Evolutionary conservation across 1,284 basidiomycete species (phyloP), one percentile per base, ranked within the genome.

Genomic region (Psilocybe mexicana): DNA sequence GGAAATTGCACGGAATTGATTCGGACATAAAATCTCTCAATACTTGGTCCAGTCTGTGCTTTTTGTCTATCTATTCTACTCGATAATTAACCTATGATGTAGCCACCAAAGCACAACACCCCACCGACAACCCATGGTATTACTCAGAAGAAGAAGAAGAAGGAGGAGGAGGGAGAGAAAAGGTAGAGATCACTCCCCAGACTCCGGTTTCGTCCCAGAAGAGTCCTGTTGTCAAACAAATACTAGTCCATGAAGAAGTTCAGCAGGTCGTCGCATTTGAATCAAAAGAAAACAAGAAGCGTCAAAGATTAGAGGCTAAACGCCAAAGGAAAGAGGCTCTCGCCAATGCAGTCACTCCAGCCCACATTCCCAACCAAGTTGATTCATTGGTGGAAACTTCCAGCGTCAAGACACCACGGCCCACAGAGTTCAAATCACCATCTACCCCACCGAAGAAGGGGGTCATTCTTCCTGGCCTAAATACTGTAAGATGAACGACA

Each of bases 11-110:
- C n/a, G 63, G 61, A 25, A 25, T 54, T 6, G 52, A 59, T 25
- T 35, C 48, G 23, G 44, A 53, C 10, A 46, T 45, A n/a, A 61
- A 57, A 35, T 52, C 12, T 6, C 35, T 67, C n/a, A 64, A 65
- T 48, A 65, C 65, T 38, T 64, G 64, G 62, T 40, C 38, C 40
- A 24, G 65, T 67, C 46, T 7, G 52, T 58, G 28, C 38, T 18
- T 12, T 33, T 49, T 11, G 11, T 18, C 23, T 30, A 18, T 18
- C 18, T n/a, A n/a, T 28, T 26, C 23, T 3, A 11, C 54, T 33
- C 28, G 26, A 18, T 8, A 42, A 4, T 38, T 51, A 14, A 50
- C 23, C 14, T n/a, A 18, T 33, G 6, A 30, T 25, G 11, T 24
- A 54, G 43, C 36, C 25, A 52, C 24, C 30, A 28, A 40, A 50